These are phyloP conservation scores for Carpinus viminea DNA, from an alignment of 306 rosid species.

Conservation along the genomic window DNA sequence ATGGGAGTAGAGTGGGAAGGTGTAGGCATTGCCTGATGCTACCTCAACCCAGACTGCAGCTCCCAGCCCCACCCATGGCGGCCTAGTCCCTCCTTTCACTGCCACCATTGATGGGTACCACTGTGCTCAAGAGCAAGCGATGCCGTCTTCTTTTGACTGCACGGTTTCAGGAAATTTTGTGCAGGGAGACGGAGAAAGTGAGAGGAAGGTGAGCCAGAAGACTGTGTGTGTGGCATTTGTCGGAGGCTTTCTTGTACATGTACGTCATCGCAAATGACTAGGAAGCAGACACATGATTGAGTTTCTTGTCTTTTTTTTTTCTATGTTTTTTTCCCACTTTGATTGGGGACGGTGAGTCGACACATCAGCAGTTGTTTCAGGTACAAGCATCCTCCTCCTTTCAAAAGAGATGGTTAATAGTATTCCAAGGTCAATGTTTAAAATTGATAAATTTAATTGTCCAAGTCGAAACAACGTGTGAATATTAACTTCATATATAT, in stretches of 20 bases:
- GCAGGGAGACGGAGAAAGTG: background rate
- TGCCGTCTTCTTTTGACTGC: background rate
- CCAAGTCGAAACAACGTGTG: too few species aligned
- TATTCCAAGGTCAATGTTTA: too few species aligned
- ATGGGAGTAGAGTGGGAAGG: constrained; percentile 71
- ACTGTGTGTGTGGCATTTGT: background rate
- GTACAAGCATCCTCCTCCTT: too few species aligned
- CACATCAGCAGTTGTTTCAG: too few species aligned
- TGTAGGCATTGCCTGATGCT: constrained; percentile 57
- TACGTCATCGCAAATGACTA: background rate
- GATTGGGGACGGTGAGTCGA: too few species aligned
- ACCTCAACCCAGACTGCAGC: constrained; percentile 78
- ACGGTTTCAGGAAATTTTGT: background rate
- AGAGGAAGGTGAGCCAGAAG: background rate
- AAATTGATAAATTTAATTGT: too few species aligned
- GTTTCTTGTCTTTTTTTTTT: background rate
- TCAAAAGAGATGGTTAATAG: too few species aligned
- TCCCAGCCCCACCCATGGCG: constrained; percentile 90
- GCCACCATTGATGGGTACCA: constrained; percentile 27
- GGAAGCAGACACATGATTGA: background rate
- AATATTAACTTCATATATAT: too few species aligned
- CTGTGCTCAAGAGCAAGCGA: background rate
- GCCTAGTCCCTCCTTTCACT: constrained; percentile 66
- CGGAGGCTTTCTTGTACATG: background rate
- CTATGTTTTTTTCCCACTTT: too few species aligned